Conservation (phyloP, 306 rosid species). For the Parietaria judaica region DNA sequence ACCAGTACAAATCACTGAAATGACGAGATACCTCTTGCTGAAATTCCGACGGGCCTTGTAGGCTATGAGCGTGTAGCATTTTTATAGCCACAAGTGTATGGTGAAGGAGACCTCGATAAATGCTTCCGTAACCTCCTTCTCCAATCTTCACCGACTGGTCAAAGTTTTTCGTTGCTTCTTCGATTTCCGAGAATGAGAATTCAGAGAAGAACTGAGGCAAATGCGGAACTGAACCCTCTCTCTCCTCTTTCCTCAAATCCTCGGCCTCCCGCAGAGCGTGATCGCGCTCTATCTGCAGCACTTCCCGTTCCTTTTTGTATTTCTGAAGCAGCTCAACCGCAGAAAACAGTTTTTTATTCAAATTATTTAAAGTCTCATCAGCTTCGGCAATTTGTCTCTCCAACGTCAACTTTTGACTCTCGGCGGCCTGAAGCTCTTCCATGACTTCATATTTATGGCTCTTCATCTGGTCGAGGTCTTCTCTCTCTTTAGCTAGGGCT, state of each 20-base stretch:
- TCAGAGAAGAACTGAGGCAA: conserved; percentile 49
- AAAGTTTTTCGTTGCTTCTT: conserved; percentile 58
- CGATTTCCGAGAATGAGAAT: conserved; percentile 50
- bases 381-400: conserved; percentile 50
- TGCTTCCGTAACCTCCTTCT: conserved; percentile 89
- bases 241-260: conserved; percentile 50
- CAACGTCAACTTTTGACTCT: conserved; percentile 34
- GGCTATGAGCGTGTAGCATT: conserved; percentile 36
- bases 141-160: conserved; percentile 60
- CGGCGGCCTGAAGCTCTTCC: conserved; percentile 45
- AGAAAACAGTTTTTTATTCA: conserved; percentile 46
- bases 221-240: conserved; percentile 34
- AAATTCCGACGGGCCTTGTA: conserved; percentile 70
- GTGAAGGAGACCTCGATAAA: conserved; percentile 58
- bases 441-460: conserved; percentile 30
- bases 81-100: conserved; percentile 83
- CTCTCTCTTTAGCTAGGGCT: conserved; percentile 38
- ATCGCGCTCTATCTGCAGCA: conserved; percentile 48
- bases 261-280: conserved; percentile 60
- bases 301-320: conserved; percentile 54
- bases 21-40: conserved; percentile 70
- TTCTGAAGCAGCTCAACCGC: conserved; percentile 39
- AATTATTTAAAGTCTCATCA: conserved; percentile 32
- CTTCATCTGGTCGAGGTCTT: conserved; percentile 39
- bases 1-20: neutral